These are phyloP conservation scores for Claviceps capensis DNA, from an alignment of 2,329 filamentous ascomycete species.

Conservation along the genomic window DNA sequence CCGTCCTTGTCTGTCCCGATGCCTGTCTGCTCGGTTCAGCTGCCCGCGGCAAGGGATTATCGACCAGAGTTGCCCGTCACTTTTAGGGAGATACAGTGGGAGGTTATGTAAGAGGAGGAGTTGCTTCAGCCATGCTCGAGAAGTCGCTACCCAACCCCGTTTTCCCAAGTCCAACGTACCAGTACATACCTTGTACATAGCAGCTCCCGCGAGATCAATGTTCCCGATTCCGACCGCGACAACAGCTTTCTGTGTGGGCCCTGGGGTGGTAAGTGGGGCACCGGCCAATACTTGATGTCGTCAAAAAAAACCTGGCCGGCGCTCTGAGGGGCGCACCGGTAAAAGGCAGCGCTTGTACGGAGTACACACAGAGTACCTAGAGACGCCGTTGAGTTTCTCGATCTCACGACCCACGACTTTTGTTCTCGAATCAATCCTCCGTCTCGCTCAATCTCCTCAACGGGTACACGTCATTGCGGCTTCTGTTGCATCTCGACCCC, in stretches of 20 bases:
- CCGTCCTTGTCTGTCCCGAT: not conserved
- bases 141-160: too few relatives aligned
- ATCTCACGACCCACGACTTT: not conserved
- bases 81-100: not conserved
- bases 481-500: not conserved
- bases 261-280: too few relatives aligned
- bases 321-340: too few relatives aligned
- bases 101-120: not conserved
- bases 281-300: too few relatives aligned
- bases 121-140: not conserved
- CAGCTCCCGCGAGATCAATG: too few relatives aligned
- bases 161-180: too few relatives aligned
- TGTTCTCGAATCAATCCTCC: not conserved
- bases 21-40: not conserved
- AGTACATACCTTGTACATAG: too few relatives aligned
- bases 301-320: too few relatives aligned
- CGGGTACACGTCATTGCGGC: not conserved
- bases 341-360: too few relatives aligned
- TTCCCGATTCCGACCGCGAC: too few relatives aligned
- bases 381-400: not conserved
- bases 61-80: not conserved
- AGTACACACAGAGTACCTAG: not conserved
- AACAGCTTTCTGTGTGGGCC: too few relatives aligned
- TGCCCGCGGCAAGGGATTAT: not conserved
- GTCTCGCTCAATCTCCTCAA: not conserved